phyloP scores from a whole-genome alignment of 176 grass and related monocot genomes.

The Pontederia paniculata region DNA sequence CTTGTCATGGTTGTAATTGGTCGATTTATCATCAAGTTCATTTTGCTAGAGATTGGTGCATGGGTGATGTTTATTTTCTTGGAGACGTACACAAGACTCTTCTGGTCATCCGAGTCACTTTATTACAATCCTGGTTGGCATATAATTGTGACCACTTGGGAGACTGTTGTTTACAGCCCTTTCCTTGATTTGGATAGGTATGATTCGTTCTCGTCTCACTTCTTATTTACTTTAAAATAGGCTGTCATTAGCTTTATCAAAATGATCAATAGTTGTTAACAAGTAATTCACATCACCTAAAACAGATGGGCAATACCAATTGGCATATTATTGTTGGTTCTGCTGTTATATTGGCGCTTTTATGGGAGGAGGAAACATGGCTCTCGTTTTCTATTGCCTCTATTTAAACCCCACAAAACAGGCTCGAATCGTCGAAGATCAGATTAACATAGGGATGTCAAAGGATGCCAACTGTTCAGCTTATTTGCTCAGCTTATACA shows the following conservation, averaged over 20 bases:
- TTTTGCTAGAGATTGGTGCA: conserved; percentile 62
- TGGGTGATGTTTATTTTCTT: conserved; percentile 89
- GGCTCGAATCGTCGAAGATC: conserved; percentile 44
- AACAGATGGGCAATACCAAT: conserved; percentile 85
- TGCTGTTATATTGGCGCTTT: conserved; percentile 66
- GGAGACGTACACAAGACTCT: conserved; percentile 73
- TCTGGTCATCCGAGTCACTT: conserved; percentile 76
- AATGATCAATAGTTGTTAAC: not conserved
- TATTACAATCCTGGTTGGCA: conserved; percentile 89
- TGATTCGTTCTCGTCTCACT: not conserved
- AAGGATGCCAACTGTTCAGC: conserved; percentile 7
- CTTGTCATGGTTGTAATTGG: conserved; percentile 65
- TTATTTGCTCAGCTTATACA: not conserved
- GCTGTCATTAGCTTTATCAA: too few relatives aligned
- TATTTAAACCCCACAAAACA: conserved; percentile 43
- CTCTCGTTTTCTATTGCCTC: conserved; percentile 42
- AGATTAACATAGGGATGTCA: conserved; percentile 30
- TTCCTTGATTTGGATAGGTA: conserved; percentile 89
- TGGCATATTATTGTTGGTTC: conserved; percentile 19
- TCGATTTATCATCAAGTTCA: conserved; percentile 68
- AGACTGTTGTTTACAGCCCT: conserved; percentile 72
- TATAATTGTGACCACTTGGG: conserved; percentile 62
- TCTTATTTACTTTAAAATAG: not conserved
- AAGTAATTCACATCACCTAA: conserved; percentile 5
- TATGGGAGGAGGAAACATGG: conserved; percentile 53